Conservation (phyloP, 768 basidiomycete species). For the Tremella fuciformis region DNA sequence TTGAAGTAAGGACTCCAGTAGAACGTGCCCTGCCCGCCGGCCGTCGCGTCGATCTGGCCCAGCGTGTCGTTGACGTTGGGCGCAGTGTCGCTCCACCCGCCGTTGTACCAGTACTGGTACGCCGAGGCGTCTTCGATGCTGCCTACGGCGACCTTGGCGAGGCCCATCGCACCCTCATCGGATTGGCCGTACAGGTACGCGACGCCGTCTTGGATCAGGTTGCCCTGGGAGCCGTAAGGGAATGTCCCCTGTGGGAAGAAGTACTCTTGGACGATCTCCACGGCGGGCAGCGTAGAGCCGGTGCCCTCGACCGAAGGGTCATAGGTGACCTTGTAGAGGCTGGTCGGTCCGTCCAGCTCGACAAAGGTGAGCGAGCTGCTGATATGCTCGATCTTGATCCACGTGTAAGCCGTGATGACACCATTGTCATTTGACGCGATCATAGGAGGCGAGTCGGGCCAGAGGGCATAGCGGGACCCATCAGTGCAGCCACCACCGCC, state of each 20-base stretch:
- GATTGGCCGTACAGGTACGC: constrained; percentile 11
- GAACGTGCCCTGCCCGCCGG: constrained; percentile 15
- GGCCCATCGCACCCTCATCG: background rate
- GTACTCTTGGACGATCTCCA: constrained; percentile 9
- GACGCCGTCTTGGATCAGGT: constrained; percentile 1
- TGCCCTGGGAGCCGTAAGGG: constrained; percentile 11
- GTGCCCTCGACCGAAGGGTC: background rate
- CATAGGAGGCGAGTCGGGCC: constrained; percentile 1
- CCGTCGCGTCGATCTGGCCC: constrained; percentile 1
- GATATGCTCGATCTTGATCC: constrained; percentile 9
- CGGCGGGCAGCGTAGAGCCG: constrained; percentile 7
- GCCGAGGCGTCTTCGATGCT: constrained; percentile 1
- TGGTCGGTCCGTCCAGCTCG: background rate
- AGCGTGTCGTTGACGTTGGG: constrained; percentile 5
- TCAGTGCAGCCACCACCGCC: background rate
- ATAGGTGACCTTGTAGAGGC: constrained; percentile 8
- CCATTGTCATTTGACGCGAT: constrained; percentile 5
- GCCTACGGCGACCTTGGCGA: constrained; percentile 8
- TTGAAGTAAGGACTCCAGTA: constrained; percentile 6
- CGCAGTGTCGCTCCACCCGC: background rate
- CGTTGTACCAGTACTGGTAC: constrained; percentile 10
- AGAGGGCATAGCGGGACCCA: constrained; percentile 1
- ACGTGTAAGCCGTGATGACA: constrained; percentile 12
- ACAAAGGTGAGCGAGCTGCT: constrained; percentile 4
- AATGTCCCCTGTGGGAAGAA: constrained; percentile 2